Conservation (phyloP, 495 filamentous ascomycete genomes). For the Cryomyces antarcticus region DNA sequence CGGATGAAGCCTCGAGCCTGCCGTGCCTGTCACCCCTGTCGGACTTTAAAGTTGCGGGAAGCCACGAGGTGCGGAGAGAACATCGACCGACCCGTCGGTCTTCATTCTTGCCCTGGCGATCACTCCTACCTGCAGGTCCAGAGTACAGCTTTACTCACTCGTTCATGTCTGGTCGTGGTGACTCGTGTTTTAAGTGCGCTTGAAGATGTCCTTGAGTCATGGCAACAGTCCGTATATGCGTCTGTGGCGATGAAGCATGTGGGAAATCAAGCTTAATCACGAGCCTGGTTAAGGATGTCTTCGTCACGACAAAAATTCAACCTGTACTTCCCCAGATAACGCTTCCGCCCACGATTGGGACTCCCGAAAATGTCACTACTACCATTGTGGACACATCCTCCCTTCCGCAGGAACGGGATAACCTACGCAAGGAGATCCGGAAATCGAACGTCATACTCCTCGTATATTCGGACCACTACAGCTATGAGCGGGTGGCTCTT, state of each 20-base stretch:
- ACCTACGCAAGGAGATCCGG: constrained; percentile 77
- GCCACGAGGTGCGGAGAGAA: too few species aligned
- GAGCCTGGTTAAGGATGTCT: constrained; percentile 79
- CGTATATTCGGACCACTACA: constrained; percentile 95
- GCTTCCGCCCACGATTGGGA: constrained; percentile 70
- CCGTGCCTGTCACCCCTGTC: too few species aligned
- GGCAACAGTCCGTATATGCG: constrained; percentile 64
- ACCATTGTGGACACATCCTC: constrained; percentile 95
- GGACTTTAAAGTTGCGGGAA: too few species aligned
- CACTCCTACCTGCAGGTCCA: too few species aligned
- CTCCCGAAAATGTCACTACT: constrained; percentile 85
- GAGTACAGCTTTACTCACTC: too few species aligned
- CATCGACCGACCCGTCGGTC: too few species aligned
- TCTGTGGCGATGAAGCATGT: constrained; percentile 79
- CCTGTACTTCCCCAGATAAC: constrained; percentile 84
- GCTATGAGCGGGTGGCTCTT: constrained; percentile 88
- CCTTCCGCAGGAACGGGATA: constrained; percentile 75
- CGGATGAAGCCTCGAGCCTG: too few species aligned
- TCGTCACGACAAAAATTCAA: constrained; percentile 84
- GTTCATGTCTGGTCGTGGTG: too few species aligned
- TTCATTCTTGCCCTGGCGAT: too few species aligned
- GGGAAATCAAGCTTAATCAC: constrained; percentile 54
- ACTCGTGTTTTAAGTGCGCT: too few species aligned
- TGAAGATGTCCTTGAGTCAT: neutral
- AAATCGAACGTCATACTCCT: constrained; percentile 95